phyloP scores from a whole-genome alignment of 108 stramenopile species.

The Aureococcus anophagefferens region DNA sequence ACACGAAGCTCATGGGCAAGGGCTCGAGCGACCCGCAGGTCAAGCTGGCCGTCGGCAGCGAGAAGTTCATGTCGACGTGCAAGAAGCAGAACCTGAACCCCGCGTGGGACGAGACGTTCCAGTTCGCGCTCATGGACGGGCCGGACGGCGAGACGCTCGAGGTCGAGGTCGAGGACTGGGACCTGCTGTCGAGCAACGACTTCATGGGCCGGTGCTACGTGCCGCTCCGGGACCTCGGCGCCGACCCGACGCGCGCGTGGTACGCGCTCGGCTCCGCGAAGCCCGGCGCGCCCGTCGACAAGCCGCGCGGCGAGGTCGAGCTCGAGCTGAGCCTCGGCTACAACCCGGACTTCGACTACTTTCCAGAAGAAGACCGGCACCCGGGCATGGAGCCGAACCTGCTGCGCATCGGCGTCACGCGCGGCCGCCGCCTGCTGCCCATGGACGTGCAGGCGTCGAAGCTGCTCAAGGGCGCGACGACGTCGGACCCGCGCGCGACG shows the following conservation, averaged over 20 bases:
- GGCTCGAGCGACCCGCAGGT: constrained; percentile 17
- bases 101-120: constrained; percentile 9
- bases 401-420: not conserved
- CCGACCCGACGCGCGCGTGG: not conserved
- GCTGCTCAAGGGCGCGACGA: not conserved
- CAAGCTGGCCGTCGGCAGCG: not conserved
- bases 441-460: not conserved
- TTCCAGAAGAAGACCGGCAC: not conserved
- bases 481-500: not conserved
- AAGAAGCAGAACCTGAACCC: constrained; percentile 11
- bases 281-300: too few species aligned
- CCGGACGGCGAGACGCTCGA: not conserved
- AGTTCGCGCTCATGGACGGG: not conserved
- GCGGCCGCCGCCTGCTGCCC: not conserved
- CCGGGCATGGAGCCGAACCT: not conserved
- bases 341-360: not conserved
- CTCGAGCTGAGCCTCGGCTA: not conserved
- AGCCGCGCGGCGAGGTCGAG: not conserved
- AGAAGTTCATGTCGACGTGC: not conserved
- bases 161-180: not conserved
- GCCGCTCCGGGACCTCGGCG: not conserved
- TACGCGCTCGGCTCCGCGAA: not conserved
- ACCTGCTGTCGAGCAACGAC: too few species aligned
- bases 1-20: constrained; percentile 8
- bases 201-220: not conserved